A percentile compares a stretch with the other conserved stretches of the same genome.
Evolutionary conservation across 345 rosid species (phyloP).

Genomic region (Bruguiera sexangula): DNA sequence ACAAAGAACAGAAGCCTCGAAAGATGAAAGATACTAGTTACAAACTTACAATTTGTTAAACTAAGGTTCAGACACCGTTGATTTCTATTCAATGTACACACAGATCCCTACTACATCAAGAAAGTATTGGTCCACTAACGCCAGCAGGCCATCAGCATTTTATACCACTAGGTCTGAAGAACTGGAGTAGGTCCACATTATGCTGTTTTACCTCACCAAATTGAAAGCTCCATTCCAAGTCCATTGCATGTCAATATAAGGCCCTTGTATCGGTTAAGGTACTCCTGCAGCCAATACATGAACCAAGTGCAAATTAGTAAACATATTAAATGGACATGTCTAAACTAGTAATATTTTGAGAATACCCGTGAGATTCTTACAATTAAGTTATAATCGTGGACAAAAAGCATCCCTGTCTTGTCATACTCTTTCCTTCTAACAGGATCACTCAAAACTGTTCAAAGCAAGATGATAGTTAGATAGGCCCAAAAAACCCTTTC

Average conservation of each 20-base stretch:
- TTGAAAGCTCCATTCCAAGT: conserved; percentile 74
- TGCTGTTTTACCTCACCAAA: conserved; percentile 40
- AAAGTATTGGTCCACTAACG: neutral
- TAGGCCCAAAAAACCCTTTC: neutral
- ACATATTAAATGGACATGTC: neutral
- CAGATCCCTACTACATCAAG: neutral
- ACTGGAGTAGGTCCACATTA: neutral
- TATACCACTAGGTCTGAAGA: neutral
- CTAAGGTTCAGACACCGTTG: neutral
- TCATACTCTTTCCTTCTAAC: conserved; percentile 70
- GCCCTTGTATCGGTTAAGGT: conserved; percentile 76
- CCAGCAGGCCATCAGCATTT: neutral
- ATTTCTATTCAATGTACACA: conserved; percentile 8
- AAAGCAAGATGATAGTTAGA: conserved; percentile 10
- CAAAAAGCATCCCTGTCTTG: conserved; percentile 52
- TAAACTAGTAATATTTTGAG: neutral
- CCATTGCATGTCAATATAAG: conserved; percentile 94
- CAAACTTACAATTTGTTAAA: conserved; percentile 7
- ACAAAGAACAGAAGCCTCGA: neutral
- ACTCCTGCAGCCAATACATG: conserved; percentile 55
- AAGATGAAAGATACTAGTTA: neutral
- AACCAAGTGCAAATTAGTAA: neutral
- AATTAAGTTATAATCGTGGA: conserved; percentile 53
- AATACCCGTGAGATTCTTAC: conserved; percentile 21
- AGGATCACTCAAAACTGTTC: conserved; percentile 77